Conservation (phyloP, 371 early-diverging fungal genomes). For the Dichotomocladium elegans region DNA sequence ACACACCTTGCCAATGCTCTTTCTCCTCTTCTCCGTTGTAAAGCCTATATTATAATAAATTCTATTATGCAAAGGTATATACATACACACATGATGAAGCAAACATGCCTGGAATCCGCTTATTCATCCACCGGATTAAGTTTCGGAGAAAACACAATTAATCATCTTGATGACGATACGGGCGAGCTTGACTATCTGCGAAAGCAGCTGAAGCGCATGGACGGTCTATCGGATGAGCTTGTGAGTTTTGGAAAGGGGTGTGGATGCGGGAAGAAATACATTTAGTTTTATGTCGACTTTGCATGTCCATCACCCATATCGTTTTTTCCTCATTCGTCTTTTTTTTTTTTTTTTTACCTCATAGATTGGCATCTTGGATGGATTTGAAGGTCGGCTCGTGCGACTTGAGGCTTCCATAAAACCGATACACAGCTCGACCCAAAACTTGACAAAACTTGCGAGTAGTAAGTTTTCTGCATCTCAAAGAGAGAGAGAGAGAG, state of each 20-base stretch:
- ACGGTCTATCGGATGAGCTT: slow-evolving; percentile 36
- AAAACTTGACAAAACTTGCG: slow-evolving; percentile 71
- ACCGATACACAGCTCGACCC: slow-evolving; percentile 86
- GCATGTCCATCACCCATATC: background rate
- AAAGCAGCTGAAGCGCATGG: slow-evolving; percentile 40
- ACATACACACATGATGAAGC: no score
- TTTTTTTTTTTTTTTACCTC: background rate
- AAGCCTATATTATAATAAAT: no score
- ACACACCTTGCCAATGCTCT: no score
- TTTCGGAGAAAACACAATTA: slow-evolving; percentile 3
- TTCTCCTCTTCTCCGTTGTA: no score
- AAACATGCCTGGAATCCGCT: no score
- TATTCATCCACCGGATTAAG: background rate
- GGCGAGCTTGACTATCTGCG: slow-evolving; percentile 32
- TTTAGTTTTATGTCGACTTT: background rate
- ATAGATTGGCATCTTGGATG: slow-evolving; percentile 65
- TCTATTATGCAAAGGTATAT: no score
- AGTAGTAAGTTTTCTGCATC: slow-evolving; percentile 79
- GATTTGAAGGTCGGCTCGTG: slow-evolving; percentile 81
- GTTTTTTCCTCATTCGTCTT: background rate
- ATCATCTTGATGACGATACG: slow-evolving; percentile 24
- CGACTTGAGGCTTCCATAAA: slow-evolving; percentile 77
- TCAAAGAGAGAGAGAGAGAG: no score
- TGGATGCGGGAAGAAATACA: no score
- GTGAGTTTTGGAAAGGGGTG: no score